Evolutionary conservation across 192 early-diverging fungal genomes (phyloP), one percentile per base, ranked within the genome.

Genomic region (Umbelopsis ramanniana): DNA sequence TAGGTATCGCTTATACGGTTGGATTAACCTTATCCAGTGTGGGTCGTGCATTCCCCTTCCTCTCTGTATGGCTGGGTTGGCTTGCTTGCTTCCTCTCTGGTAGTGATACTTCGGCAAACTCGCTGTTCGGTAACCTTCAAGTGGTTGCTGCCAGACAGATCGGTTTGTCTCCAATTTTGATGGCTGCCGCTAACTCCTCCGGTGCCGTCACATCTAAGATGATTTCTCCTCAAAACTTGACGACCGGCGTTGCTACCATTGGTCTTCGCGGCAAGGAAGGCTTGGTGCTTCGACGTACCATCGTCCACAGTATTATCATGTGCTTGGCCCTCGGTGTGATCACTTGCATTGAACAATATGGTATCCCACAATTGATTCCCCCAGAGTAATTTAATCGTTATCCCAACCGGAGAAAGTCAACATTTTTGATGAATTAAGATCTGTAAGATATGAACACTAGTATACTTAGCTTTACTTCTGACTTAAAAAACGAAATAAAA

Each of bases 221-320:
- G 79, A 81, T 81, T 29, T 76, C 74, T 8, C 79, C 79, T 29
- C 79, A 81, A 63, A 81, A 81, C 15, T 66, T 81, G n/a, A 81
- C 75, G 37, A 81, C 79, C 0, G 79, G 79, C 52, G 79, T 81
- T 3, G 70, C 72, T 9, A 81, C 79, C 17, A 81, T 81, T 66
- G 79, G 79, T 24, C 38, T 81, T 19, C 68, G 38, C 19, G 79
- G 79, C 21, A 48, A 76, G 46, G 79, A 81, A 74, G 75, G 79
- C 6, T 19, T 50, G 1, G 47, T 81, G 15, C 46, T 81, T 26
- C 79, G 79, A 22, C 67, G 75, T 37, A 81, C 79, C 21, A 76
- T 81, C 43, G 22, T 76, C 0, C 79, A 81, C 38, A 74, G 72
- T 63, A 52, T 81, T 33, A n/a, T 74, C 38, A 68, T 81, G 67